Base-by-base conservation (phyloP, 176 grass and related monocot genomes). In the Musa troglodytarum region DNA sequence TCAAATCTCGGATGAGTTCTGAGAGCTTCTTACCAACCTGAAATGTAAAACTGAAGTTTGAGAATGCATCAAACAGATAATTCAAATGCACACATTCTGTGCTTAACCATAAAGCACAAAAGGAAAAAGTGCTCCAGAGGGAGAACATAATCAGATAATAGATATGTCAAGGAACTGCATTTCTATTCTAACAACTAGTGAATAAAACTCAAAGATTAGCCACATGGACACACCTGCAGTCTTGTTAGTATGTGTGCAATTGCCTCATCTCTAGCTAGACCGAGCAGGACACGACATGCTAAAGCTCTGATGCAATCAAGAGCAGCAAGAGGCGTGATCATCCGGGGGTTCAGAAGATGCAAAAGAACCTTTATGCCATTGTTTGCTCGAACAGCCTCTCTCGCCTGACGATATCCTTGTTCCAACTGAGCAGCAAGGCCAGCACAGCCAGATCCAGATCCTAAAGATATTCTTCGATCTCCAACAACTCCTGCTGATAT, bases 371-470 rank as follows among this genome's bases (percentile, higher is more conserved):
- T 99, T 84, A 99, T 99, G 67, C 95, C 95, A 75, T 94, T 99
- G 75, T 99, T 94, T 23, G 95, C 80, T 88, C 95, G 87, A 25
- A 99, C 88, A 78, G 89, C 86, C 88, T 94, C 95, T 71, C 95
- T 83, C 74, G 95, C 95, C 80, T 99, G 95, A 72, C 82, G 90
- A 80, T 99, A 99, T 49, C 78, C 90, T 80, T 94, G 95, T 90
- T 99, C 95, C 84, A 99, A 71, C 83, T 94, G 95, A 78, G 95
- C 95, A 78, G 95, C 95, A 88, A 91, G 95, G 79, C 95, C 95
- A 69, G 90, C 84, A 81, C 88, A 92, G 12, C 95, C 95, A 76
- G 78, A 80, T 79, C 95, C 95, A 79, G 83, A 87, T 54, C 95
- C 95, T 77, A 99, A 81, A 10, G 88, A 87, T 88, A 99, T 99